Percentiles rank a stretch among this genome's conserved stretches.
phyloP scores from a whole-genome alignment of 768 basidiomycete genomes.

The Xerocomus potaroensis region DNA sequence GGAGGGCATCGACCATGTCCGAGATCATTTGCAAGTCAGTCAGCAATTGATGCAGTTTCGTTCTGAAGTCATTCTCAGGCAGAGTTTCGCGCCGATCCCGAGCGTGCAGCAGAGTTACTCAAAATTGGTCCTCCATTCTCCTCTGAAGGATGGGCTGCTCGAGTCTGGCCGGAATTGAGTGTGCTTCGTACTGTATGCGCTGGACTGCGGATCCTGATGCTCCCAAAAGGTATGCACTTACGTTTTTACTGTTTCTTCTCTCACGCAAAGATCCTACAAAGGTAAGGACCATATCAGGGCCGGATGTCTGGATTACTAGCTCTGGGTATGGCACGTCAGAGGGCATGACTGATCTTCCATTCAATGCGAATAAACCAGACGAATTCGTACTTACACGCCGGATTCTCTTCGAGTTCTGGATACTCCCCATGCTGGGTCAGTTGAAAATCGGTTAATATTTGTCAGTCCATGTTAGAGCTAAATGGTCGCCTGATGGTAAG shows the following conservation, averaged over 20 bases:
- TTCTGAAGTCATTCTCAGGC: constrained; percentile 1
- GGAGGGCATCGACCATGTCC: constrained; percentile 9
- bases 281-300: constrained; percentile 12
- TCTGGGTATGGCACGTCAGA: constrained; percentile 14
- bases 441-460: background rate
- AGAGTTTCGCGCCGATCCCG: constrained; percentile 8
- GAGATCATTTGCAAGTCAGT: constrained; percentile 12
- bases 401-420: background rate
- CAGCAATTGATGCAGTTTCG: too few species aligned
- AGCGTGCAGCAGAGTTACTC: constrained; percentile 17
- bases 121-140: constrained; percentile 12
- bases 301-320: background rate
- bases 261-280: background rate
- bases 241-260: background rate
- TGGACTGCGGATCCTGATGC: constrained; percentile 5
- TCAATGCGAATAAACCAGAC: constrained; percentile 3
- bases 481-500: too few species aligned
- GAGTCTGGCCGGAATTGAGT: constrained; percentile 13
- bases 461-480: background rate
- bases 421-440: too few species aligned
- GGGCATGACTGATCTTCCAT: background rate
- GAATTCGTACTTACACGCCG: constrained; percentile 3
- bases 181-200: constrained; percentile 5
- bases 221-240: constrained; percentile 14
- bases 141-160: constrained; percentile 13